phyloP scores from a whole-genome alignment of 2,329 filamentous ascomycete species.

The Xylaria sp. region DNA sequence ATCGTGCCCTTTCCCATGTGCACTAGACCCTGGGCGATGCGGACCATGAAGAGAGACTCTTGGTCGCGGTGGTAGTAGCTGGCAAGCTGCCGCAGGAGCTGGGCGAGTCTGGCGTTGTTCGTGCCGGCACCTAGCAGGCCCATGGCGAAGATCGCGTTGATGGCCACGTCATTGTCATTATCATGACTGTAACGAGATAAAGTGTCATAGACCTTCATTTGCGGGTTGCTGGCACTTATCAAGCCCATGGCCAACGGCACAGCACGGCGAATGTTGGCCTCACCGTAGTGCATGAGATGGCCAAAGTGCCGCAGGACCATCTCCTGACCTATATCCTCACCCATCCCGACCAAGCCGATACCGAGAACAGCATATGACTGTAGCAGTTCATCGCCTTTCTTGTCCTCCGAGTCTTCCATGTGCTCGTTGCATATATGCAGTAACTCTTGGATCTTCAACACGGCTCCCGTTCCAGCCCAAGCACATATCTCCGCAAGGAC shows the following conservation, averaged over 20 bases:
- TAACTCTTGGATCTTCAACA: constrained; percentile 95
- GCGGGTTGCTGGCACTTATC: constrained; percentile 95
- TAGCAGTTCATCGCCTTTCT: constrained; percentile 92
- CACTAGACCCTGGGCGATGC: constrained; percentile 93
- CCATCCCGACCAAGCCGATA: constrained; percentile 94
- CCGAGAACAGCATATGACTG: constrained; percentile 96
- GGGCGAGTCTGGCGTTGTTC: constrained; percentile 95
- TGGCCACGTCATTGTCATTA: constrained; percentile 96
- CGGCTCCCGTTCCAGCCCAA: constrained; percentile 95
- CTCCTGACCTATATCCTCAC: constrained; percentile 96
- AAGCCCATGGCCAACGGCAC: constrained; percentile 96
- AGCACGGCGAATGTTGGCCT: constrained; percentile 93
- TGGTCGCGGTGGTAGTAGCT: constrained; percentile 98
- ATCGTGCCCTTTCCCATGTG: constrained; percentile 99
- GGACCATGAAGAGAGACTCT: constrained; percentile 97
- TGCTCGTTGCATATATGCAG: constrained; percentile 98
- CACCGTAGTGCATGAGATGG: constrained; percentile 98
- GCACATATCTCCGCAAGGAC: constrained; percentile 96
- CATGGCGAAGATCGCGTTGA: constrained; percentile 99
- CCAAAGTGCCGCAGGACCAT: constrained; percentile 98
- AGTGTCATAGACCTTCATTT: constrained; percentile 99
- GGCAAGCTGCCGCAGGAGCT: constrained; percentile 89
- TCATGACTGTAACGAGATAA: constrained; percentile 97
- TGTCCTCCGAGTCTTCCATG: constrained; percentile 90
- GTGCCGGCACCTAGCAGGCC: constrained; percentile 94